Conservation (phyloP, 2,329 filamentous ascomycete genomes). For the Colletotrichum camelliae region DNA sequence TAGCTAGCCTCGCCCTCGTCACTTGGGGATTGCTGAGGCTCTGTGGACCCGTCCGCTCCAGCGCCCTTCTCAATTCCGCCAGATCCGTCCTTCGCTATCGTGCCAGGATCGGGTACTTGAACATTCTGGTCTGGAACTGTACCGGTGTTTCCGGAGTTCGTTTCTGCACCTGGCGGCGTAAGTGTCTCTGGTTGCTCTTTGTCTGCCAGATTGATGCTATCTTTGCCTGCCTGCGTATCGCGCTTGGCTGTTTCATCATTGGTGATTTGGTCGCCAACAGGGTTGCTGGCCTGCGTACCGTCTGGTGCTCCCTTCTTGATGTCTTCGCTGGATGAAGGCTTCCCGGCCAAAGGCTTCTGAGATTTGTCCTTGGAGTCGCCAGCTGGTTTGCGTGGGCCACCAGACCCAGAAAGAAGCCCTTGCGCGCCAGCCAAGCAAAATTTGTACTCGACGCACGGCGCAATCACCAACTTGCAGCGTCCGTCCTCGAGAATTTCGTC, state of each 20-base stretch:
- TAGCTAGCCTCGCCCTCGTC: background rate
- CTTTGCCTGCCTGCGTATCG: background rate
- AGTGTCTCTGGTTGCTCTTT: background rate
- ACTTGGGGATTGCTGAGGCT: background rate
- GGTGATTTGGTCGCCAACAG: background rate
- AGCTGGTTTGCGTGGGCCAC: background rate
- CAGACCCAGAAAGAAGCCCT: background rate
- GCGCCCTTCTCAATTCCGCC: background rate
- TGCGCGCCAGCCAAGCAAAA: background rate
- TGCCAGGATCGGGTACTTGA: background rate
- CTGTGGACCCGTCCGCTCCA: background rate
- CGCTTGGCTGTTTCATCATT: background rate
- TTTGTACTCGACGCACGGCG: background rate
- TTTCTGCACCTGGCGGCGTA: background rate
- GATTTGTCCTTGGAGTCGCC: background rate
- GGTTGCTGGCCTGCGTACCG: background rate
- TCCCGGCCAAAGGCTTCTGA: background rate
- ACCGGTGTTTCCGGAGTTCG: background rate
- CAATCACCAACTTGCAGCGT: background rate
- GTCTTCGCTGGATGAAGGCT: background rate
- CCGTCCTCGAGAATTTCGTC: background rate
- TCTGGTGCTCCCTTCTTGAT: background rate
- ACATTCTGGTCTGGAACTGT: background rate
- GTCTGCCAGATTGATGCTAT: background rate
- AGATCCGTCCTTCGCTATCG: background rate